A percentile compares a stretch with the other conserved stretches of the same genome.
phyloP scores from a whole-genome alignment of 2,329 filamentous ascomycete genomes.

The Diplodia seriata region DNA sequence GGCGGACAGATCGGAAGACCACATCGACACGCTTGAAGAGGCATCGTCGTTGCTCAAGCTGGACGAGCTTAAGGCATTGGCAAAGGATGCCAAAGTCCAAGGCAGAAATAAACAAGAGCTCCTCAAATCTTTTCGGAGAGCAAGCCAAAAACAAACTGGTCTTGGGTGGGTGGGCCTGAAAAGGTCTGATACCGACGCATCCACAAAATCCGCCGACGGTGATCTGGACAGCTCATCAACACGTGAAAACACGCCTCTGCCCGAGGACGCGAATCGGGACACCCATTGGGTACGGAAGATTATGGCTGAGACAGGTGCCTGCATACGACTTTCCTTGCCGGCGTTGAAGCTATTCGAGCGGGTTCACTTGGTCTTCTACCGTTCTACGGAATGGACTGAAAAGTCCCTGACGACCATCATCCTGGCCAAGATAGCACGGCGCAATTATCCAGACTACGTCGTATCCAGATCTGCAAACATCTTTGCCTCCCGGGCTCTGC shows the following conservation, averaged over 20 bases:
- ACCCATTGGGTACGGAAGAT: slow-evolving; percentile 80
- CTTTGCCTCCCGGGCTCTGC: slow-evolving; percentile 74
- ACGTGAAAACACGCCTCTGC: slow-evolving; percentile 45
- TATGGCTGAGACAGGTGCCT: slow-evolving; percentile 77
- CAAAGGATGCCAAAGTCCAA: slow-evolving; percentile 84
- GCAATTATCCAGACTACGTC: slow-evolving; percentile 89
- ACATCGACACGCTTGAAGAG: slow-evolving; percentile 80
- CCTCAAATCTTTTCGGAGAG: slow-evolving; percentile 72
- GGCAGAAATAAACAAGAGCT: slow-evolving; percentile 89
- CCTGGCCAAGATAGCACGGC: slow-evolving; percentile 83
- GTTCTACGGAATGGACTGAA: slow-evolving; percentile 96
- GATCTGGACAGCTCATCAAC: slow-evolving; percentile 33
- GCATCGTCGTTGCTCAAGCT: slow-evolving; percentile 81
- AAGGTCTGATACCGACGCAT: slow-evolving; percentile 67
- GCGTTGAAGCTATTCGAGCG: slow-evolving; percentile 86
- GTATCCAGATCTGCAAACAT: slow-evolving; percentile 90
- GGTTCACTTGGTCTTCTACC: slow-evolving; percentile 94
- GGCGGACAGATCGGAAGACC: slow-evolving; percentile 76
- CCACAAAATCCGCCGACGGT: slow-evolving; percentile 55
- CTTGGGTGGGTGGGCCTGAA: slow-evolving; percentile 73
- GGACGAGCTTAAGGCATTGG: slow-evolving; percentile 83
- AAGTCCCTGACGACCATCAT: slow-evolving; percentile 96
- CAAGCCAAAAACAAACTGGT: slow-evolving; percentile 76
- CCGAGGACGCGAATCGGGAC: slow-evolving; percentile 66
- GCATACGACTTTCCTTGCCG: slow-evolving; percentile 77